Conservation (phyloP, 495 filamentous ascomycete genomes). For the Pseudomonodictys pantanalensis region DNA sequence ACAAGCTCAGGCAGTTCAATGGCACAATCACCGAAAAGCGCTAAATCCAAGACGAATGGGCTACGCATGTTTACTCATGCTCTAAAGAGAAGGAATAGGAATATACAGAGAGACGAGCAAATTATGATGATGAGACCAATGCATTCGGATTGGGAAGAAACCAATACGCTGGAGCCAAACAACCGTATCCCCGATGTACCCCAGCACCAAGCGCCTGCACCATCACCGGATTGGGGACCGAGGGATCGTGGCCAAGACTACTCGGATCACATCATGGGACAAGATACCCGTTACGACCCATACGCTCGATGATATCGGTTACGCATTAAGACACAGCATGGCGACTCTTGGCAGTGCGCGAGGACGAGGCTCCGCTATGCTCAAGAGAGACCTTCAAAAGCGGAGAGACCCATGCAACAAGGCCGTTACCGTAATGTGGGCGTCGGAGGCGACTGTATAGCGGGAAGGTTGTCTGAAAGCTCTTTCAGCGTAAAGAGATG, state of each 20-base stretch:
- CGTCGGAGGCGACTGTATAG: neutral
- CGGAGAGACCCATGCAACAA: no score
- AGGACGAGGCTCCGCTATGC: no score
- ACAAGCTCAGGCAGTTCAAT: neutral
- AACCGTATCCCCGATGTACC: neutral
- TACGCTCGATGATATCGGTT: no score
- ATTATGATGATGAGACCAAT: constrained; percentile 3
- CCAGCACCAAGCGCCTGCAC: no score
- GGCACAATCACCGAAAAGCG: neutral
- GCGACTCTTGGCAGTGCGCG: no score
- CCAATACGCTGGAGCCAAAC: neutral
- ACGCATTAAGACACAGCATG: no score
- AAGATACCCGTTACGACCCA: constrained; percentile 6
- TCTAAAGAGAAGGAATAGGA: neutral
- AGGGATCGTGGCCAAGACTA: neutral
- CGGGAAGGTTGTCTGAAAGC: neutral
- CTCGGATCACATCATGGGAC: neutral
- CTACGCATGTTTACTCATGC: neutral
- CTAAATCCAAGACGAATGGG: neutral
- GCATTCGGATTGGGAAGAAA: neutral
- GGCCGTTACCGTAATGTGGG: no score
- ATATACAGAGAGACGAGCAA: neutral
- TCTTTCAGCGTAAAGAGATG: neutral
- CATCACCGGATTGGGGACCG: neutral
- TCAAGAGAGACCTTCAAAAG: no score